Evolutionary conservation across 1,139 yeast species (phyloP).

Genomic region (Candida smagusa): DNA sequence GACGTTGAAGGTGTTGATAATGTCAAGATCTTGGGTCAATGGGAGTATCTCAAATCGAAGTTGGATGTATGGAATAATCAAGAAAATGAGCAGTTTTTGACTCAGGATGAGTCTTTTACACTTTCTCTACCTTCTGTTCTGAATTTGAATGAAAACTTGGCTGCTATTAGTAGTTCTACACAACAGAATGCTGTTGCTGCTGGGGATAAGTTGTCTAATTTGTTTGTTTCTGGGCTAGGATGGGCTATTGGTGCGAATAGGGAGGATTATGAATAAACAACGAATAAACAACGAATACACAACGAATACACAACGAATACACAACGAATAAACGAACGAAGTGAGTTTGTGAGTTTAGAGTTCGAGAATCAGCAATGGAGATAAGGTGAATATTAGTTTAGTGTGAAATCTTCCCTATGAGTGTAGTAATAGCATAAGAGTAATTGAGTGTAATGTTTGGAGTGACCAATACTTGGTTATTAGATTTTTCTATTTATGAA

Average conservation of each 20-base stretch:
- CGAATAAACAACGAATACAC: too few species aligned
- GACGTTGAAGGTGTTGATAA: slow-evolving; percentile 17
- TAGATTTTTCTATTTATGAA: too few species aligned
- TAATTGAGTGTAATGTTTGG: too few species aligned
- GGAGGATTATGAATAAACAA: not conserved
- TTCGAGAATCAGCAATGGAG: too few species aligned
- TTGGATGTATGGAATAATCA: slow-evolving; percentile 21
- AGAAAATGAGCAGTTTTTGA: slow-evolving; percentile 7
- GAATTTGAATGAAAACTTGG: slow-evolving; percentile 14
- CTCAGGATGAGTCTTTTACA: slow-evolving; percentile 4
- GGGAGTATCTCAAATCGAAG: slow-evolving; percentile 29
- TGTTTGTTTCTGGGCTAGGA: slow-evolving; percentile 57
- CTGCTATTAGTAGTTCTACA: slow-evolving; percentile 3
- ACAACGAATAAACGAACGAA: too few species aligned
- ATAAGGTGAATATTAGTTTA: too few species aligned
- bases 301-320: too few species aligned
- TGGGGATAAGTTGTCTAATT: slow-evolving; percentile 48
- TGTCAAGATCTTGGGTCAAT: slow-evolving; percentile 34
- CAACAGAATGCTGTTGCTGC: slow-evolving; percentile 27
- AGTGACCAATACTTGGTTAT: too few species aligned
- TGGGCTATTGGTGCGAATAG: slow-evolving; percentile 64
- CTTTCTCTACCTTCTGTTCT: slow-evolving; percentile 5
- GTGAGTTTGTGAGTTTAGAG: too few species aligned
- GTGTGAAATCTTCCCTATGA: too few species aligned
- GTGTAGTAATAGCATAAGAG: too few species aligned